A percentile compares a stretch with the other conserved stretches of the same genome.
Evolutionary conservation across 768 basidiomycete species (phyloP).

Genomic region (Steccherinum ochraceum): DNA sequence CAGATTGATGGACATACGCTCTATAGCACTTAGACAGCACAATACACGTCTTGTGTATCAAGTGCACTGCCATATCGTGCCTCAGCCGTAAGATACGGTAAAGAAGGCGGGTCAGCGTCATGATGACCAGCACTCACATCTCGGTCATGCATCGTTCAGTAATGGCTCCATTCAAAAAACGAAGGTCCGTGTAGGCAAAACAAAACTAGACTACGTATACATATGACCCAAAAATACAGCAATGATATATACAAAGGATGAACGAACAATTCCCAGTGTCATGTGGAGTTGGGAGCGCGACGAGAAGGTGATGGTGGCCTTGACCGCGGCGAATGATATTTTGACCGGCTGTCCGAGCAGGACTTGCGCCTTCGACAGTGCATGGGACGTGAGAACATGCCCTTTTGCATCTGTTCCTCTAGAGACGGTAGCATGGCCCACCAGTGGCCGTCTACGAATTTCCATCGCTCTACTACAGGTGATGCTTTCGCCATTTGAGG

Average conservation of each 20-base stretch:
- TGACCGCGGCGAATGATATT: not conserved
- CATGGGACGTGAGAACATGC: slow-evolving; percentile 34
- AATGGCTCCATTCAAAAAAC: no score
- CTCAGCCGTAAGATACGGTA: no score
- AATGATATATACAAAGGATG: not conserved
- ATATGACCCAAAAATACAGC: not conserved
- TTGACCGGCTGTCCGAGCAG: slow-evolving; percentile 2
- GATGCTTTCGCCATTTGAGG: slow-evolving; percentile 27
- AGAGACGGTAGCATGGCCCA: slow-evolving; percentile 39
- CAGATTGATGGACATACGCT: no score
- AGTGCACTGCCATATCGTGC: no score
- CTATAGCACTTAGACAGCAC: no score
- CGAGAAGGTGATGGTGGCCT: slow-evolving; percentile 4
- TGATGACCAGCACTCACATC: no score
- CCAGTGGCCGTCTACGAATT: slow-evolving; percentile 50
- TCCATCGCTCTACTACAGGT: slow-evolving; percentile 36
- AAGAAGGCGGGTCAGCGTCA: no score
- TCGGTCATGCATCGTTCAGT: no score
- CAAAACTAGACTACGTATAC: no score
- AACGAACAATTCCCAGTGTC: not conserved
- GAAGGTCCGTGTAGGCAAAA: no score
- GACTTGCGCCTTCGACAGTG: slow-evolving; percentile 9
- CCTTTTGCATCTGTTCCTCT: slow-evolving; percentile 38
- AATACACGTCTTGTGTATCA: no score
- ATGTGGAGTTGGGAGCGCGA: not conserved